Base-by-base conservation (phyloP, 148 eudicot species). In the Nepenthes mirabilis region DNA sequence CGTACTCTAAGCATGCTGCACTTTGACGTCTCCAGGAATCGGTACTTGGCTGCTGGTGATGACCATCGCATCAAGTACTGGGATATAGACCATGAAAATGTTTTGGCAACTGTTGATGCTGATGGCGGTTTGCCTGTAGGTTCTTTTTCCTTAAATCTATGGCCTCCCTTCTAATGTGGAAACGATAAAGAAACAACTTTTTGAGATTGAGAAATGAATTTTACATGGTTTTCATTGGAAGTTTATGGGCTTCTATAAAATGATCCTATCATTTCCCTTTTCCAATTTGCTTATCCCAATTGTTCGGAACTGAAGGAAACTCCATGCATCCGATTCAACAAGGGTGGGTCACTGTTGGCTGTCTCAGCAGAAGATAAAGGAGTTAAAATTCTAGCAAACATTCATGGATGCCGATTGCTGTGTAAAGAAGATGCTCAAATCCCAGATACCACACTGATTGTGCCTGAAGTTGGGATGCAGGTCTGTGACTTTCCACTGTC, bases 61-160 rank as follows among this genome's bases (percentile, higher is more conserved):
- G 81, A 80, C 36, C 72, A 67, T 55, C 47, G 68, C 2, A 61
- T 80, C 48, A 80, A 80, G 69, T 69, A 62, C 37, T 80, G 84
- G 84, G 84, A 77, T 55, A 71, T 80, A 68, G 74, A 80, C 72
- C 36, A 68, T 61, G 63, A 14, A 47, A 64, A 74, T 35, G 71
- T 74, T 43, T 58, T 77, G 45, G 66, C 73, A 37, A 62, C 60
- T 52, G 66, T 61, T 60, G 80, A 74, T 74, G 81, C 81, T 52
- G 84, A 80, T 56, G 84, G 84, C 65, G 84, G 75, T 55, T 72
- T 80, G 56, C 79, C 76, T 58, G 81, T 80, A 69, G 67, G 72
- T 67, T 47, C 37, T 37, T 61, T 23, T 23, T 23, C 23, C 23
- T 23, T 23, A 23, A 23, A 23, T 23, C 23, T 23, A 23, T 36